phyloP scores from a whole-genome alignment of 805 yeast genomes.

The Ogataea thermomethanolica region DNA sequence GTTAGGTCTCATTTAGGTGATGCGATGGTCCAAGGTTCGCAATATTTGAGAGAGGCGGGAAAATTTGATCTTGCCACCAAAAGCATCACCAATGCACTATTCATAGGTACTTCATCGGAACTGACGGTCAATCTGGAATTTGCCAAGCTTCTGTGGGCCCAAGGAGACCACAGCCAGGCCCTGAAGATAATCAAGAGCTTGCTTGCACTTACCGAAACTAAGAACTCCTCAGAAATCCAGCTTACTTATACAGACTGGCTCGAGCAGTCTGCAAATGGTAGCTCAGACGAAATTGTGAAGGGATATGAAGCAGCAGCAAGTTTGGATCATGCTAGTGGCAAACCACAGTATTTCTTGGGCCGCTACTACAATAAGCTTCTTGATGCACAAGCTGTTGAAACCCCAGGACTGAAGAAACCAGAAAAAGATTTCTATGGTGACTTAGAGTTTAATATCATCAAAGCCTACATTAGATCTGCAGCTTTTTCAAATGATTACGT shows the following conservation, averaged over 20 bases:
- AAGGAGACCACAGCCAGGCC: conserved; percentile 85
- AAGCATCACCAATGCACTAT: conserved; percentile 59
- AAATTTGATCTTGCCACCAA: conserved; percentile 72
- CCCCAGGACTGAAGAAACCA: conserved; percentile 27
- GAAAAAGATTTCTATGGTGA: conserved; percentile 42
- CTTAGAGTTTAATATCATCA: conserved; percentile 52
- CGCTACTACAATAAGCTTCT: conserved; percentile 72
- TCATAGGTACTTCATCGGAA: conserved; percentile 35
- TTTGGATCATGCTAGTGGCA: conserved; percentile 54
- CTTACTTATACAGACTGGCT: conserved; percentile 85
- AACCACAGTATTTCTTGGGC: conserved; percentile 78
- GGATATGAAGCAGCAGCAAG: conserved; percentile 62
- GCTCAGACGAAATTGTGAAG: conserved; percentile 65
- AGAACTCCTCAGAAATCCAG: conserved; percentile 42
- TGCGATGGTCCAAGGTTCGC: conserved; percentile 57
- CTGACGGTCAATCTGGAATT: conserved; percentile 61
- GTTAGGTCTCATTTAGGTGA: conserved; percentile 39
- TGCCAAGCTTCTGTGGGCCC: conserved; percentile 82
- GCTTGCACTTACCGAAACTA: conserved; percentile 13
- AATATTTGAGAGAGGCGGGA: conserved; percentile 61
- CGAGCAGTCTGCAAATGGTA: conserved; percentile 78
- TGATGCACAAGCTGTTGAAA: conserved; percentile 50
- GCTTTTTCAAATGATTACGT: conserved; percentile 61
- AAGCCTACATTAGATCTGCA: conserved; percentile 56
- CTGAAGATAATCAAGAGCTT: conserved; percentile 56